Evolutionary conservation across 2,329 filamentous ascomycete genomes (phyloP).

Genomic region (Passalora sequoiae): DNA sequence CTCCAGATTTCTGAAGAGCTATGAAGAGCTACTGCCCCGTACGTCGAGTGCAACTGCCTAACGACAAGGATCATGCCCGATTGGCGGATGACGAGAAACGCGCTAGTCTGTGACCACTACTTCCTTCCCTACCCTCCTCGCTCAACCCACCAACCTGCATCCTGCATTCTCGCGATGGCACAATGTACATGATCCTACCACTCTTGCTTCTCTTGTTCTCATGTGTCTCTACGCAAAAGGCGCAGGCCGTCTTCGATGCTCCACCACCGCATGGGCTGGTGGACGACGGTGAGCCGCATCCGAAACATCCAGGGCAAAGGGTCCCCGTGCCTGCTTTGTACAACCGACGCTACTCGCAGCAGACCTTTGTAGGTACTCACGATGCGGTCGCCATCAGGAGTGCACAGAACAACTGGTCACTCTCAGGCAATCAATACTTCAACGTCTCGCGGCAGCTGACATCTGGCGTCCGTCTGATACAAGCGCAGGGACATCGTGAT

Average conservation of each 20-base stretch:
- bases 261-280: not conserved
- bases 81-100: no score
- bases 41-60: no score
- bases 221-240: not conserved
- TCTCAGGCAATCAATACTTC: slow-evolving; percentile 34
- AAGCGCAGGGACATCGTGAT: slow-evolving; percentile 26
- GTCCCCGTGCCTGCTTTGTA: slow-evolving; percentile 45
- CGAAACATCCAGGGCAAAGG: slow-evolving; percentile 18
- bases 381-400: slow-evolving; percentile 56
- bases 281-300: slow-evolving; percentile 11
- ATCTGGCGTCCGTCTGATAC: slow-evolving; percentile 23
- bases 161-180: no score
- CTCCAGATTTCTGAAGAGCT: not conserved
- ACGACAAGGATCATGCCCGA: no score
- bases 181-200: not conserved
- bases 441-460: slow-evolving; percentile 53
- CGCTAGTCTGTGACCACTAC: no score
- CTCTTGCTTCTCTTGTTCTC: not conserved
- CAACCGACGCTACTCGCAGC: slow-evolving; percentile 52
- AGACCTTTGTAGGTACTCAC: slow-evolving; percentile 60
- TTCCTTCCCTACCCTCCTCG: no score
- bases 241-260: not conserved
- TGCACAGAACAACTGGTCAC: slow-evolving; percentile 29
- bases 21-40: no score
- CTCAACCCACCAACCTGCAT: no score